Conservation (phyloP, 495 filamentous ascomycete genomes). For the Penicillium riverlandense region DNA sequence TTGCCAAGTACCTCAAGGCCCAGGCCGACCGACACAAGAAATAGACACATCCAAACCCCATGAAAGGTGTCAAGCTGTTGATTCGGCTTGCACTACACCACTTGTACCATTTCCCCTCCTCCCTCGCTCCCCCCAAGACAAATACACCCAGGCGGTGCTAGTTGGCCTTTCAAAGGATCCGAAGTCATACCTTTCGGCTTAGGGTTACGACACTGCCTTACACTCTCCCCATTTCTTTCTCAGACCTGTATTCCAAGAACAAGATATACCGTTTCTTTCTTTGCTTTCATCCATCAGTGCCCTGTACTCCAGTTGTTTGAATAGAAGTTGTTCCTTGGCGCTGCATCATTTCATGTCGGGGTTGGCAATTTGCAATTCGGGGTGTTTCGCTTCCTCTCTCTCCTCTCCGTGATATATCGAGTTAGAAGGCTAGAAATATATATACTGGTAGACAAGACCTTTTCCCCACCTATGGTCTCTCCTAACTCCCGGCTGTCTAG, state of each 20-base stretch:
- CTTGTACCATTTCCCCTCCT: conserved; percentile 12
- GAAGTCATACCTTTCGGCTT: conserved; percentile 2
- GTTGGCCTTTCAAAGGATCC: background rate
- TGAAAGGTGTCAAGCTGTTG: background rate
- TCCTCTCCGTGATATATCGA: no score
- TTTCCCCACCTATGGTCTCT: no score
- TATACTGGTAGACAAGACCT: no score
- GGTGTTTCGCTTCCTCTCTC: no score
- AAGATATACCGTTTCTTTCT: conserved; percentile 4
- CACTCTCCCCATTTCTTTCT: conserved; percentile 12
- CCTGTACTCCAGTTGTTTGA: no score
- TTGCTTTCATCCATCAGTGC: no score
- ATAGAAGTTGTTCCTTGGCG: no score
- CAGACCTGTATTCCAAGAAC: conserved; percentile 21
- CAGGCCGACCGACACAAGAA: conserved; percentile 68
- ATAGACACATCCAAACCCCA: conserved; percentile 23
- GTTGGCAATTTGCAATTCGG: no score
- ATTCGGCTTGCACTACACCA: background rate
- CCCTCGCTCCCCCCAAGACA: background rate
- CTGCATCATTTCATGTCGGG: no score
- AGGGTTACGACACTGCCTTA: conserved; percentile 2
- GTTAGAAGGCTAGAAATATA: no score
- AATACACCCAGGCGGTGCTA: conserved; percentile 7
- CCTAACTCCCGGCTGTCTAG: no score
- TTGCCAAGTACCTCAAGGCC: conserved; percentile 82